Conservation (phyloP, 768 basidiomycete genomes). For the Tremella yokohamensis region DNA sequence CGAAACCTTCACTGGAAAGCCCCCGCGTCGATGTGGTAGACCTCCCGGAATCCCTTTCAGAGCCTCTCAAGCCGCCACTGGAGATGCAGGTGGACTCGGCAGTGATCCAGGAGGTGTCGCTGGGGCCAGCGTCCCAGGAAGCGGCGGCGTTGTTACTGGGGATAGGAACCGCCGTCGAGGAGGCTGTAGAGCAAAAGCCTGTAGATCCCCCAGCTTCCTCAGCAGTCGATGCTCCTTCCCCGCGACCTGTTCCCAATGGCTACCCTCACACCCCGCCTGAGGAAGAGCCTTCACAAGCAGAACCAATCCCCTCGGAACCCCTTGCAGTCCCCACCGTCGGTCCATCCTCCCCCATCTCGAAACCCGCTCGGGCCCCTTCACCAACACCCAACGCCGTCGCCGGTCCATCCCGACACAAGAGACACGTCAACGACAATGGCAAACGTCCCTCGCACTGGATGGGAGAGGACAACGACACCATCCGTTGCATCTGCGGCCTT, state of each 20-base stretch:
- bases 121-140: slow-evolving; percentile 22
- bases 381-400: slow-evolving; percentile 11
- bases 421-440: slow-evolving; percentile 9
- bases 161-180: slow-evolving; percentile 19
- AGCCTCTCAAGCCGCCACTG: neutral
- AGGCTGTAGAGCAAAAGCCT: too few species aligned
- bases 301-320: neutral
- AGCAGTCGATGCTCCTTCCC: neutral
- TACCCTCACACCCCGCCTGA: slow-evolving; percentile 37
- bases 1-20: neutral
- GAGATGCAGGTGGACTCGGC: neutral
- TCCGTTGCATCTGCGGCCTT: slow-evolving; percentile 68
- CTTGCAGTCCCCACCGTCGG: neutral
- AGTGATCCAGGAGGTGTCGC: slow-evolving; percentile 6
- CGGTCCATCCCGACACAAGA: slow-evolving; percentile 28
- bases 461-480: slow-evolving; percentile 51
- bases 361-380: neutral
- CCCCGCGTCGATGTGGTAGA: slow-evolving; percentile 27
- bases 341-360: slow-evolving; percentile 4
- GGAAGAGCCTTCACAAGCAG: slow-evolving; percentile 5
- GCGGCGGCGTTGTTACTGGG: slow-evolving; percentile 32
- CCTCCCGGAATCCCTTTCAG: neutral
- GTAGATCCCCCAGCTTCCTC: neutral
- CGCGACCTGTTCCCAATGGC: neutral
- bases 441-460: slow-evolving; percentile 30